These are phyloP conservation scores for Lagenaria siceraria DNA, from an alignment of 306 rosid genomes.

Conservation along the genomic window DNA sequence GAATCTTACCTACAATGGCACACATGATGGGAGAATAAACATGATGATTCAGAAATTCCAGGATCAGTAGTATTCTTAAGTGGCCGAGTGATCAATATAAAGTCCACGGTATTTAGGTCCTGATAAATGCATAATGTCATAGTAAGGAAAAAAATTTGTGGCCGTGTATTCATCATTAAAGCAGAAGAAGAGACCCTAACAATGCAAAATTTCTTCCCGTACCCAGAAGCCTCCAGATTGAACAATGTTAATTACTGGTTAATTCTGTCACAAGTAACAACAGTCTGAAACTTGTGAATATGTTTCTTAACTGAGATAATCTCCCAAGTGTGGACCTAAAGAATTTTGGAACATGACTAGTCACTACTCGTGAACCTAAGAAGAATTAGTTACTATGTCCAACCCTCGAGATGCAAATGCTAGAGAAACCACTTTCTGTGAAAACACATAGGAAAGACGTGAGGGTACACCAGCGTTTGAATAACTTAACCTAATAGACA, in stretches of 20 bases:
- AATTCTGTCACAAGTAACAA: background rate
- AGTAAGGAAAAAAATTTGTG: background rate
- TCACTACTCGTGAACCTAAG: background rate
- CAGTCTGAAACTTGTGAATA: background rate
- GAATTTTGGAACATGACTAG: background rate
- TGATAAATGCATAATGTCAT: slow-evolving; percentile 19
- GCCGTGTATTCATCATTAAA: background rate
- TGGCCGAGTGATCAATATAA: slow-evolving; percentile 60
- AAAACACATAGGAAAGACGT: background rate
- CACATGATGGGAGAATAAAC: slow-evolving; percentile 60
- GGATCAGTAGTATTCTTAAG: slow-evolving; percentile 29
- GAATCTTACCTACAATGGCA: slow-evolving; percentile 78
- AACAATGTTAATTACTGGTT: background rate
- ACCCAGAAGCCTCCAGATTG: background rate
- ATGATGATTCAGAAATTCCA: slow-evolving; percentile 33
- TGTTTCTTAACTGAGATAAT: background rate
- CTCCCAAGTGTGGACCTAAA: background rate
- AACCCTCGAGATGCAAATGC: background rate
- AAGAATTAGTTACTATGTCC: background rate
- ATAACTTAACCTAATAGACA: background rate
- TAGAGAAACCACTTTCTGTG: background rate
- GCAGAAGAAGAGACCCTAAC: background rate
- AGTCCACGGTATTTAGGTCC: slow-evolving; percentile 58
- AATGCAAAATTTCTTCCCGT: background rate
- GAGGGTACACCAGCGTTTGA: background rate